phyloP scores from a whole-genome alignment of 2,329 filamentous ascomycete genomes.

The Didymella arachidicola region DNA sequence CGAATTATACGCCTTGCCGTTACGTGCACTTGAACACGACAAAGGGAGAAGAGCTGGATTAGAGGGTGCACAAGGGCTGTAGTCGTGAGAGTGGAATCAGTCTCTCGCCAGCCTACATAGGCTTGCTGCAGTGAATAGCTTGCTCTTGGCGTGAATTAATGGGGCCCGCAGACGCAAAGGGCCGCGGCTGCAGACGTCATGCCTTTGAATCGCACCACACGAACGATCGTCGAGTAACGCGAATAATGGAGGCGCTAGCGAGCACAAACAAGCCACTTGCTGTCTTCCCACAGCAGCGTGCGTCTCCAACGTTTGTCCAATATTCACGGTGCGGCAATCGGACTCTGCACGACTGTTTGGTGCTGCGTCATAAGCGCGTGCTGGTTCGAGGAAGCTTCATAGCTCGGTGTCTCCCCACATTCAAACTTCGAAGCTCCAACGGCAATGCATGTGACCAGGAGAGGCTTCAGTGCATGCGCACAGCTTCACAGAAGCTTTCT shows the following conservation, averaged over 20 bases:
- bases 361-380: constrained; percentile 14
- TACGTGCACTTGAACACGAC: constrained; percentile 4
- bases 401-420: constrained; percentile 25
- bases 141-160: constrained; percentile 15
- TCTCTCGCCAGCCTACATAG: constrained; percentile 14
- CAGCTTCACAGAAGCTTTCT: constrained; percentile 2
- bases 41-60: constrained; percentile 3
- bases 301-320: neutral
- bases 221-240: constrained; percentile 1
- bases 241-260: constrained; percentile 3
- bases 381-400: constrained; percentile 21
- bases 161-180: constrained; percentile 10
- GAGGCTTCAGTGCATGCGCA: constrained; percentile 16
- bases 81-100: constrained; percentile 9
- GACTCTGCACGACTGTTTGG: constrained; percentile 5
- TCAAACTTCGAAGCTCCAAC: constrained; percentile 26
- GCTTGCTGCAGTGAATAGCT: constrained; percentile 15
- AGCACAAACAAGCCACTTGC: neutral
- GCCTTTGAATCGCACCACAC: constrained; percentile 12
- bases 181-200: constrained; percentile 18
- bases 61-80: constrained; percentile 14
- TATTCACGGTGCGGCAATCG: constrained; percentile 9
- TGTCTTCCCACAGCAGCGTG: neutral
- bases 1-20: constrained; percentile 9
- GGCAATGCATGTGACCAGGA: constrained; percentile 29